A percentile compares a stretch with the other conserved stretches of the same genome.
Conservation (phyloP, 2,329 filamentous ascomycete genomes). For the Magnaporthales sp. region DNA sequence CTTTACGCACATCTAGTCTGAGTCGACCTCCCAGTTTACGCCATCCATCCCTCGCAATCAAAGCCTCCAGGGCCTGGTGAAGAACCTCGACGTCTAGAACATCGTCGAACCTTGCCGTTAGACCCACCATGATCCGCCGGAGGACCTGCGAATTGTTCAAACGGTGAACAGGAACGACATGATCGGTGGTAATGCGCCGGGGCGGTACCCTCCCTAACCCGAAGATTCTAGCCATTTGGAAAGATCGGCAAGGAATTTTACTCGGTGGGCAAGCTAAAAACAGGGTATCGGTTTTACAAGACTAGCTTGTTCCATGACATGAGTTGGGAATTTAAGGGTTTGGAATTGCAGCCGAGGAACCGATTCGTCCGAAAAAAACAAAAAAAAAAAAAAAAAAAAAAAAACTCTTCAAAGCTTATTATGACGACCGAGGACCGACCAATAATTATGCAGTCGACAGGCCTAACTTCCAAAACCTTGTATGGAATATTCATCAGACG, state of each 20-base stretch:
- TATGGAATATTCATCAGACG: no score
- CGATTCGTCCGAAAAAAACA: background rate
- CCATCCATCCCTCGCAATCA: conserved; percentile 36
- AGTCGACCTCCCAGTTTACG: conserved; percentile 35
- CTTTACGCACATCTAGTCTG: conserved; percentile 18
- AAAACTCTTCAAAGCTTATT: background rate
- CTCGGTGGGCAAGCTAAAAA: no score
- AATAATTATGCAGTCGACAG: background rate
- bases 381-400: background rate
- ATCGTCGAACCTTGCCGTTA: conserved; percentile 33
- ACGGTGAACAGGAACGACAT: conserved; percentile 22
- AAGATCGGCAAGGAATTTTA: no score
- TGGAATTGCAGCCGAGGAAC: no score
- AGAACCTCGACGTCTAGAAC: conserved; percentile 34
- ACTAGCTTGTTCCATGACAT: no score
- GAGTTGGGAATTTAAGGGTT: no score
- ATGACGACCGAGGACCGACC: background rate
- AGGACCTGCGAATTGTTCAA: conserved; percentile 17
- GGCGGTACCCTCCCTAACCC: background rate
- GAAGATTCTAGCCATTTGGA: background rate
- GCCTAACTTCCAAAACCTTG: background rate
- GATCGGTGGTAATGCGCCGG: conserved; percentile 10
- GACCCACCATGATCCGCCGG: conserved; percentile 19
- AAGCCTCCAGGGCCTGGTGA: conserved; percentile 20
- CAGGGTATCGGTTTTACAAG: no score